Evolutionary conservation across 1,284 basidiomycete genomes (phyloP), one percentile per base, ranked within the genome.

Genomic region (Trichosporon asahii): DNA sequence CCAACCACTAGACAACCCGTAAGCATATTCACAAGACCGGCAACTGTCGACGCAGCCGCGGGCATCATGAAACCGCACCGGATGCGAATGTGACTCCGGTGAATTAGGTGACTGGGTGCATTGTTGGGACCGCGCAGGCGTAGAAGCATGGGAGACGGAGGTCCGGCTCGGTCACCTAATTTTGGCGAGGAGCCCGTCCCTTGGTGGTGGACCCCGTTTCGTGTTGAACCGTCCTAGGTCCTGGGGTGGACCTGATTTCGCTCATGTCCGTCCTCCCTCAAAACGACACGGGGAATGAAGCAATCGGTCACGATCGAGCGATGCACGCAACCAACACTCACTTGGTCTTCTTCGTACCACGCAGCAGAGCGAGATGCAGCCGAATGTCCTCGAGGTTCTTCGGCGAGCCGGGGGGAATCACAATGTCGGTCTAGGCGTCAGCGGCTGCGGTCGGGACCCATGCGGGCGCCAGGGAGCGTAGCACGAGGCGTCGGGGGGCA

Each of bases 351-450:
- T 61, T 61, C 57, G 57, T 61, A 14, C 27, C 29, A 15, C 57
- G 57, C 27, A 61, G 18, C 57, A 61, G 29, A 8, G 57, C 57
- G 29, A 61, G 57, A 61, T 61, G 57, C 57, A 61, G 27, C 15
- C 57, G 57, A 9, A 61, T 31, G 29, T 61, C 57, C 29, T 61
- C 57, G 29, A 61, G 27, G 27, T 31, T 61, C 29, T 61, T 61
- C 12, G 57, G 57, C 7, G 29, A 25, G 2, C 57, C 57, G 2
- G 57, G 57, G 12, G 57, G 57, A 18, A 61, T 14, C 27, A 12
- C n/a, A 14, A n/a, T 23, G 18, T 61, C 29, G 5, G 27, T 61
- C 57, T 61, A 27, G 40, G 29, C 27, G 57, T 53, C 23, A 53
- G 49, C 23, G 49, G 23, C 49, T 53, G 21, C 46, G 18, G 46